Base-by-base conservation (phyloP, 352 stramenopile species). In the Thalassiosira hispida region DNA sequence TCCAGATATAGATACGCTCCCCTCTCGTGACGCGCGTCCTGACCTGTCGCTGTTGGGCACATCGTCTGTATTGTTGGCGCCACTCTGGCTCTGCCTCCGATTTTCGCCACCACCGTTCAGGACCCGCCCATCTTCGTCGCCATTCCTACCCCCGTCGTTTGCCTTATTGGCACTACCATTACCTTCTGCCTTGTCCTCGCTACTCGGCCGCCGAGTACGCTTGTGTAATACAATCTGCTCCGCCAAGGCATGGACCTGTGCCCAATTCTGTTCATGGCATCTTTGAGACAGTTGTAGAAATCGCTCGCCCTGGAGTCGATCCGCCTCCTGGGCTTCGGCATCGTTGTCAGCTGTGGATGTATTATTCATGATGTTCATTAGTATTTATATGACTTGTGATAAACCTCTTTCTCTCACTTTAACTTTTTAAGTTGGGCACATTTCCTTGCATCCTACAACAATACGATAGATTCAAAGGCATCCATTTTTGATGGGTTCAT, bases 281-380 rank as follows among this genome's bases (percentile, higher is more conserved):
- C 64, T 20, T 35, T 65, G 73, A 1, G 73, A 81, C 7, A 81
- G 64, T 52, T 74, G 44, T 6, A 75, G 7, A 31, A 76, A 81
- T 35, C 63, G 63, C 25, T 81, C 73, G n/a, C 55, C 67, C 35
- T 75, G 67, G 9, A 68, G 40, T 11, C 55, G 53, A 20, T 75
- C 55, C 9, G 35, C 27, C 42, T 70, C 51, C n/a, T 52, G 35
- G 9, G 40, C 60, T 20, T 14, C 23, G 16, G 60, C 22, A 31
- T 47, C 25, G 47, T 6, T 23, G 23, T 53, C 12, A 42, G 31
- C 8, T 38, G 31, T 38, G 31, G 31, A n/a, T 65, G 60, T 91
- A 93, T 62, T 85, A 85, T 25, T 80, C 81, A 31, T 82, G 49
- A 29, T n/a, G n/a, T n/a, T n/a, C n/a, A n/a, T n/a, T n/a, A n/a